A percentile compares a stretch with the other conserved stretches of the same genome.
These are phyloP conservation scores for Paramecium biaurelia DNA, from an alignment of 73 alveolate genomes.

Conservation along the genomic window DNA sequence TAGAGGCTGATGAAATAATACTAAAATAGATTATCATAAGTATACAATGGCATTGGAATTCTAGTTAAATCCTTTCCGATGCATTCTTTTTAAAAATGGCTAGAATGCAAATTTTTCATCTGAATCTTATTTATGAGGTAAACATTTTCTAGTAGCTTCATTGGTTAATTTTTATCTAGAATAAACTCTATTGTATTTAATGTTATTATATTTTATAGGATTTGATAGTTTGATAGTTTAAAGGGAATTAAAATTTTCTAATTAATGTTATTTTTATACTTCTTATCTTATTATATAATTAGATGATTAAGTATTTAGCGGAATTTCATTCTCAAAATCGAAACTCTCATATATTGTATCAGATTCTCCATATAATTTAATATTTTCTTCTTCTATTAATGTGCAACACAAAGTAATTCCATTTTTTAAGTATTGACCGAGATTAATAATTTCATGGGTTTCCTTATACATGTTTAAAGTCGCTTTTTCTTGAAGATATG, in stretches of 20 bases:
- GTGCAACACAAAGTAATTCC: background rate
- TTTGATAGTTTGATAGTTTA: background rate
- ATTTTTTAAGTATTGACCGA: background rate
- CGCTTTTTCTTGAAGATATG: background rate
- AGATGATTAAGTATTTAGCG: background rate
- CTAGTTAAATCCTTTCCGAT: constrained; percentile 37
- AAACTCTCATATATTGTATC: constrained; percentile 35
- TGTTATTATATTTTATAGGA: background rate
- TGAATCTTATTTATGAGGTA: background rate
- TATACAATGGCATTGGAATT: constrained; percentile 22
- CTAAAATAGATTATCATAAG: background rate
- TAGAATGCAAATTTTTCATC: background rate
- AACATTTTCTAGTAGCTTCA: background rate
- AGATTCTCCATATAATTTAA: background rate
- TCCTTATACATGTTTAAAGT: background rate
- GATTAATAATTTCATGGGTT: background rate
- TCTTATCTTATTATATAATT: background rate
- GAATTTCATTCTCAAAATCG: background rate
- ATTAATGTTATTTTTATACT: background rate
- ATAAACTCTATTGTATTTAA: background rate
- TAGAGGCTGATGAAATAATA: constrained; percentile 10
- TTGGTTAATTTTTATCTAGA: background rate
- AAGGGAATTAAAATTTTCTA: background rate
- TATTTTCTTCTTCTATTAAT: constrained; percentile 34
- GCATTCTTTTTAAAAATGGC: background rate